Evolutionary conservation across 108 stramenopile genomes (phyloP).

Genomic region (Aurantiochytrium sp.): DNA sequence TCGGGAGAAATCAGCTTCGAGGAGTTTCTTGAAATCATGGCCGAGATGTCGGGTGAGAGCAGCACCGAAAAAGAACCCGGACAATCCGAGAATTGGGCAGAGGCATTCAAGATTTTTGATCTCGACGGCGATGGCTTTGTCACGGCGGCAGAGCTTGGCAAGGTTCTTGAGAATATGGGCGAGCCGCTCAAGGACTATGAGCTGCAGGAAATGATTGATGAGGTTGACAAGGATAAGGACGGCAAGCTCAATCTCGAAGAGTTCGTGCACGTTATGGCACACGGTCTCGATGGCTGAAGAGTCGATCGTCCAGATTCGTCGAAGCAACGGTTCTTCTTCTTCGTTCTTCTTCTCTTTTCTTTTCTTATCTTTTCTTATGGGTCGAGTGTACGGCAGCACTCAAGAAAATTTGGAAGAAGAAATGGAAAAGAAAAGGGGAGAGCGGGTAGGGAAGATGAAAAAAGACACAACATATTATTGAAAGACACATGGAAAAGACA

Average conservation of each 20-base stretch:
- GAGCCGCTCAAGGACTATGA: not conserved
- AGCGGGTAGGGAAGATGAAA: too few species aligned
- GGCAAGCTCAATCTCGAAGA: not conserved
- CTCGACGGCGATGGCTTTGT: not conserved
- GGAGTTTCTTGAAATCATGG: not conserved
- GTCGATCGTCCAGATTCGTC: too few species aligned
- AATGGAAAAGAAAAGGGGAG: too few species aligned
- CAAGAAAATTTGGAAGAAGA: too few species aligned
- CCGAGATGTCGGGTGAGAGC: not conserved
- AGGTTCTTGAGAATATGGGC: not conserved
- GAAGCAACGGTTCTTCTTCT: too few species aligned
- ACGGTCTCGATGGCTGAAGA: not conserved
- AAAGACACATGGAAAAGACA: too few species aligned
- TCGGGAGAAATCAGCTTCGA: constrained; percentile 1
- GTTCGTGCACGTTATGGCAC: not conserved
- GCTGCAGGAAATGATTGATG: not conserved
- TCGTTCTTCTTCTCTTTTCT: too few species aligned
- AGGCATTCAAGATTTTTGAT: not conserved
- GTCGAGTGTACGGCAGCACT: too few species aligned
- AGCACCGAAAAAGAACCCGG: not conserved
- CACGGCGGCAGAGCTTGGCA: not conserved
- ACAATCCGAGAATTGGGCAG: not conserved
- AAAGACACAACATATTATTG: too few species aligned
- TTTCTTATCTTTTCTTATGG: too few species aligned
- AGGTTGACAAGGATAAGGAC: not conserved